Percentiles rank a stretch among this genome's conserved stretches.
Evolutionary conservation across 495 filamentous ascomycete species (phyloP).

Genomic region (Acidiella bohemica): DNA sequence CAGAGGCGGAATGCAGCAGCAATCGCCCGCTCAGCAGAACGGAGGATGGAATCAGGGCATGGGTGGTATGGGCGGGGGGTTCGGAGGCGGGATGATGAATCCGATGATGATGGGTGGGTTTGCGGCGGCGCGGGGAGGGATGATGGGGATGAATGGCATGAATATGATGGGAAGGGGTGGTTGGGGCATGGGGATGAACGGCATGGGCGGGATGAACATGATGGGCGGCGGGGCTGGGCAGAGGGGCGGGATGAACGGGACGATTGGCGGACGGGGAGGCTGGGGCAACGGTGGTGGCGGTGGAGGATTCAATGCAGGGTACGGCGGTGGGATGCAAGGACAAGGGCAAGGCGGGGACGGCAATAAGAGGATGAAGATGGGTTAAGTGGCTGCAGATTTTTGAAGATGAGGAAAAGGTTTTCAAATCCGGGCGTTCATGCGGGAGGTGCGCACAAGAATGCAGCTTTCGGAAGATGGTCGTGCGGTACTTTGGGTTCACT

Average conservation of each 20-base stretch:
- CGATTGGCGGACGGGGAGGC: conserved; percentile 21
- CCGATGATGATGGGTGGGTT: conserved; percentile 19
- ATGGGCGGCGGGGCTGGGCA: conserved; percentile 55
- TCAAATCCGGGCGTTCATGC: no score
- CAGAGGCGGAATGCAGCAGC: conserved; percentile 4
- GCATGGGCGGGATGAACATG: conserved; percentile 45
- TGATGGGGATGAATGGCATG: conserved; percentile 20
- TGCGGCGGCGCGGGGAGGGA: no score
- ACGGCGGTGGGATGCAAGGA: conserved; percentile 21
- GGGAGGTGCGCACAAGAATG: no score
- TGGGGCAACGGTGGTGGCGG: conserved; percentile 15
- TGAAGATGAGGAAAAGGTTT: no score
- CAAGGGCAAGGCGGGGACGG: no score
- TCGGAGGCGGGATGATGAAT: conserved; percentile 12
- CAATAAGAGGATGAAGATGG: conserved; percentile 15
- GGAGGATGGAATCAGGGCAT: conserved; percentile 9
- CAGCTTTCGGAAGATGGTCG: no score
- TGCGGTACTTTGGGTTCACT: no score
- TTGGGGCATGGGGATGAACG: conserved; percentile 32
- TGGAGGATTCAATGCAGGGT: conserved; percentile 6
- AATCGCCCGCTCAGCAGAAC: not conserved
- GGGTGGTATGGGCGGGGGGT: conserved; percentile 17
- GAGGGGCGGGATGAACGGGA: conserved; percentile 42
- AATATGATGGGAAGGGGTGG: conserved; percentile 36
- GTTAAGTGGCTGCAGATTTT: conserved; percentile 1